Conservation (phyloP, 2,329 filamentous ascomycete species). For the Fusarium transvaalense region DNA sequence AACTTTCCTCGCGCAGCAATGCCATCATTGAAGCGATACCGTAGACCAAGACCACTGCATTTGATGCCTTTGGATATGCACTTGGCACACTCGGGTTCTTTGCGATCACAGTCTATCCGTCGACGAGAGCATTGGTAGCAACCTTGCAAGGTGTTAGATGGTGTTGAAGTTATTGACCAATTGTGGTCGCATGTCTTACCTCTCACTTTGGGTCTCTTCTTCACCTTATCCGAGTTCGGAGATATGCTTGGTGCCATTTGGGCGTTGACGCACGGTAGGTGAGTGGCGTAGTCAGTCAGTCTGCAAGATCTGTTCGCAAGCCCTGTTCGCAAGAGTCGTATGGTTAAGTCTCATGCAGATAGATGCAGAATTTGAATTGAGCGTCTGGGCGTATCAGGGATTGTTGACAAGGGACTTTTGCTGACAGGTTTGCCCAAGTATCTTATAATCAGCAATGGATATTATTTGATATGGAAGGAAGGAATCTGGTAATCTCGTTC, state of each 20-base stretch:
- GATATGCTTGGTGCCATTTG: neutral
- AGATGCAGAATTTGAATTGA: neutral
- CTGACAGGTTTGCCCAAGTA: neutral
- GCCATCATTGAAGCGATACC: constrained; percentile 44
- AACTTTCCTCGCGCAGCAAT: constrained; percentile 42
- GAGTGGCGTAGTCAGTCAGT: neutral
- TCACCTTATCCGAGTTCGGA: constrained; percentile 13
- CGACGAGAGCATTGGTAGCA: constrained; percentile 45
- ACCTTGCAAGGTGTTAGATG: constrained; percentile 9
- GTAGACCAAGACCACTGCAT: constrained; percentile 39
- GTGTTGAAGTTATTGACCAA: neutral
- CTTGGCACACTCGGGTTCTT: constrained; percentile 40
- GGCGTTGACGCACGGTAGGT: neutral
- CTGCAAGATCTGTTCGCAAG: no score
- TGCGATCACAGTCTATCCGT: constrained; percentile 45
- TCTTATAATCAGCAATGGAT: no score
- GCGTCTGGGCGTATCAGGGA: neutral
- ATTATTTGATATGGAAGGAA: constrained; percentile 3
- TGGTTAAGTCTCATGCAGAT: neutral
- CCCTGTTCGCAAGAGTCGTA: neutral
- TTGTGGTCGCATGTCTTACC: neutral
- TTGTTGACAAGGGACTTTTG: no score
- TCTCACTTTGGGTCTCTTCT: constrained; percentile 38
- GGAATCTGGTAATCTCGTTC: neutral
- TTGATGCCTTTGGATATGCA: constrained; percentile 37